These are phyloP conservation scores for Thielaviopsis musarum DNA, from an alignment of 2,329 filamentous ascomycete species.

Conservation along the genomic window DNA sequence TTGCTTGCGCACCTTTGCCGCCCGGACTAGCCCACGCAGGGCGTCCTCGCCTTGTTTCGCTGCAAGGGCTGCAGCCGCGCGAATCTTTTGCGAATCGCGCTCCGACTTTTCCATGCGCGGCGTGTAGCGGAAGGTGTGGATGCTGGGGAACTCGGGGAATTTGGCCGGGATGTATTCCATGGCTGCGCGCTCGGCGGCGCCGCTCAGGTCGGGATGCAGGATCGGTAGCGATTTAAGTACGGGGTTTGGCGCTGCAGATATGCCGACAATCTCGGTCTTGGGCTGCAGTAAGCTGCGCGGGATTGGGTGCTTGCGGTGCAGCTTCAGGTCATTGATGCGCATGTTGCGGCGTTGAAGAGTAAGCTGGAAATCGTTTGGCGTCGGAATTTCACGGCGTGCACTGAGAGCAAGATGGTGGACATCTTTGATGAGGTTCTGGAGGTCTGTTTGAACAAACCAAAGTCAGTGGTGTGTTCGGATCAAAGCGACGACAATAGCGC, in stretches of 20 bases:
- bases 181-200: conserved; percentile 36
- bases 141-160: conserved; percentile 46
- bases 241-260: conserved; percentile 9
- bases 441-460: conserved; percentile 22
- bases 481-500: not conserved
- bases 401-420: conserved; percentile 30
- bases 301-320: conserved; percentile 39
- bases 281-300: conserved; percentile 23
- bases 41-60: conserved; percentile 47
- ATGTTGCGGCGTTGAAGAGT: conserved; percentile 35
- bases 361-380: conserved; percentile 40
- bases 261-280: conserved; percentile 15
- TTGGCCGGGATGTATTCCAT: conserved; percentile 39
- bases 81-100: conserved; percentile 38
- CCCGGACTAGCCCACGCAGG: conserved; percentile 39
- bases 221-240: conserved; percentile 27
- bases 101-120: conserved; percentile 26
- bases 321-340: conserved; percentile 32
- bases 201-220: conserved; percentile 39
- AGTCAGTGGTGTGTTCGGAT: conserved; percentile 13
- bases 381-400: conserved; percentile 34
- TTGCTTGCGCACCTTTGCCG: conserved; percentile 46
- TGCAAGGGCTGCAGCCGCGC: conserved; percentile 40
- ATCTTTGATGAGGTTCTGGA: conserved; percentile 31
- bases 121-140: conserved; percentile 46